These are phyloP conservation scores for Ambrosia trifida DNA, from an alignment of 129 eudicot genomes.

Conservation along the genomic window DNA sequence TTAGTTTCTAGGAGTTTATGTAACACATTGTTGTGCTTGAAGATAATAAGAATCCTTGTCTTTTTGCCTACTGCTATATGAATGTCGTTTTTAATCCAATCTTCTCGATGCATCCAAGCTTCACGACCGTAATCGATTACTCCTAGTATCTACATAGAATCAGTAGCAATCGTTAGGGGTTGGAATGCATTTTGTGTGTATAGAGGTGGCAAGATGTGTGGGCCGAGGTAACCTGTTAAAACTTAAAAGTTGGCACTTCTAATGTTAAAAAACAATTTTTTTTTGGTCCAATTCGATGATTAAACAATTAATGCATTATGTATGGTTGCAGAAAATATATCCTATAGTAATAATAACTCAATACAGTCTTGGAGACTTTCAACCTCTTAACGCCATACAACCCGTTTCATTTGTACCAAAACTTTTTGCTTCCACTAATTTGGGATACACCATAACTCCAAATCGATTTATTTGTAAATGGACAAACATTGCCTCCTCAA, in stretches of 20 bases:
- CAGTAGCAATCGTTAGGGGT: neutral
- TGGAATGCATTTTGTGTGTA: neutral
- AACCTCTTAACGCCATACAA: too few relatives aligned
- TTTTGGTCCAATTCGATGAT: too few relatives aligned
- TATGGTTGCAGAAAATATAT: too few relatives aligned
- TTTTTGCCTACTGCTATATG: conserved; percentile 70
- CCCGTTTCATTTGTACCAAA: neutral
- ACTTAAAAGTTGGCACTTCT: neutral
- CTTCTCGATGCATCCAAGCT: conserved; percentile 97
- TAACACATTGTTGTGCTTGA: conserved; percentile 84
- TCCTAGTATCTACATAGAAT: conserved; percentile 64
- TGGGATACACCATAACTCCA: neutral
- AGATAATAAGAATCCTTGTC: conserved; percentile 86
- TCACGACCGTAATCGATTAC: conserved; percentile 79
- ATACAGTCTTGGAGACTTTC: too few relatives aligned
- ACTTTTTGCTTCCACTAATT: neutral
- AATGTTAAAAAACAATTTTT: too few relatives aligned
- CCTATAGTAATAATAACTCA: too few relatives aligned
- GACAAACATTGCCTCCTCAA: neutral
- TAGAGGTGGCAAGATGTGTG: neutral
- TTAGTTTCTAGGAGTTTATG: conserved; percentile 51
- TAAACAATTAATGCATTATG: too few relatives aligned
- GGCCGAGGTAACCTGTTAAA: neutral
- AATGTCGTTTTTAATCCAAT: conserved; percentile 82
- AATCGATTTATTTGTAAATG: neutral